Evolutionary conservation across 2,329 filamentous ascomycete genomes (phyloP).

Genomic region (Calonectria pseudoturangicola): DNA sequence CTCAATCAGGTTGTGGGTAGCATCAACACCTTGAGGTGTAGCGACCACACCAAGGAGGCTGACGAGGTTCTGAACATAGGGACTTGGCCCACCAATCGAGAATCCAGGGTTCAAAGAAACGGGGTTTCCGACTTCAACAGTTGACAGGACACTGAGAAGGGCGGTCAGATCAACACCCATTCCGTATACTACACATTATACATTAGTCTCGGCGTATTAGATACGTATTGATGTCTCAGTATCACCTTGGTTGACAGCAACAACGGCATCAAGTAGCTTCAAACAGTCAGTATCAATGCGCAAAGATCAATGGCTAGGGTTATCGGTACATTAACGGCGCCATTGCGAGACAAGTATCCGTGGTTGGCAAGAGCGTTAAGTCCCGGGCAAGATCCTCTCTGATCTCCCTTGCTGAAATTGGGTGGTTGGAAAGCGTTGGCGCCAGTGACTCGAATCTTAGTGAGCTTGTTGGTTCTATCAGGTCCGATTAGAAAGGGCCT

Average conservation of each 20-base stretch:
- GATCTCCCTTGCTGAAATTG: constrained; percentile 14
- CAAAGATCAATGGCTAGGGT: no score
- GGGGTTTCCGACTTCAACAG: constrained; percentile 1
- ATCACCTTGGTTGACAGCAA: neutral
- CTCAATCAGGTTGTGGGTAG: constrained; percentile 19
- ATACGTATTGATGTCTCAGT: neutral
- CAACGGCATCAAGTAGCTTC: neutral
- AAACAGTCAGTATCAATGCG: neutral
- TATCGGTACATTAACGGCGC: neutral
- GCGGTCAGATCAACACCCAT: constrained; percentile 6
- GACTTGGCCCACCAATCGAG: neutral
- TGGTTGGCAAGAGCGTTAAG: constrained; percentile 24
- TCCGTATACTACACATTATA: neutral
- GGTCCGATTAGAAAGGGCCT: neutral
- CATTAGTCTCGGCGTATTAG: neutral
- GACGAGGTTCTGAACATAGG: constrained; percentile 10
- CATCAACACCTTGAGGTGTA: constrained; percentile 7
- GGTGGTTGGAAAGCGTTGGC: constrained; percentile 3
- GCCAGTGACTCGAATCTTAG: neutral
- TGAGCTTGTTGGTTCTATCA: no score
- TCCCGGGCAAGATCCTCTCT: constrained; percentile 12
- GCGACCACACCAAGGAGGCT: neutral
- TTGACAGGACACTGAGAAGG: constrained; percentile 7
- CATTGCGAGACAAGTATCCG: constrained; percentile 5
- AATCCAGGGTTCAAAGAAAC: constrained; percentile 9